Conservation (phyloP, 352 stramenopile species). For the Globisporangium apiculatum region DNA sequence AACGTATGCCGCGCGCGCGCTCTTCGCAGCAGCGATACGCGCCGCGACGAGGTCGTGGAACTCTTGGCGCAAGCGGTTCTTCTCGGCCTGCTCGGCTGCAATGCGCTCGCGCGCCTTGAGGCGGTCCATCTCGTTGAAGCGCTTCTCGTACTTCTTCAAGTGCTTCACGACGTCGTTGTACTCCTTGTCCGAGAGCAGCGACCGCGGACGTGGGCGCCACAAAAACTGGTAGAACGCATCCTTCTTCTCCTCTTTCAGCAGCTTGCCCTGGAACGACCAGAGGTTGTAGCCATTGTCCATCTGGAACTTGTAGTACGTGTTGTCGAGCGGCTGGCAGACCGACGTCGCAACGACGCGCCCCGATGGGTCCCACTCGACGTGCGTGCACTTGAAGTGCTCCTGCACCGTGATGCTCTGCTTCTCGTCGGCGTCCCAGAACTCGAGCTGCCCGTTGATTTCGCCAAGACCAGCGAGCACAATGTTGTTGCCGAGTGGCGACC, state of each 20-base stretch:
- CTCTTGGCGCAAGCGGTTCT: constrained; percentile 57
- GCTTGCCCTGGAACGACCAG: constrained; percentile 97
- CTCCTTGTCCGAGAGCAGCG: constrained; percentile 89
- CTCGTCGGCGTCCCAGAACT: constrained; percentile 98
- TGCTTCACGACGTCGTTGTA: constrained; percentile 95
- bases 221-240: constrained; percentile 96
- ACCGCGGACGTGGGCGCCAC: constrained; percentile 90
- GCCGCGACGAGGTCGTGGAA: constrained; percentile 64
- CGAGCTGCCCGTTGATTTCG: constrained; percentile 93
- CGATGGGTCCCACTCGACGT: constrained; percentile 97
- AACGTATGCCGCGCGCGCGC: constrained; percentile 53
- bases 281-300: constrained; percentile 99
- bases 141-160: constrained; percentile 95
- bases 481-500: constrained; percentile 91
- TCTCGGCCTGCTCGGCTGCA: constrained; percentile 55
- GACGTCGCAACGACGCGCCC: constrained; percentile 93
- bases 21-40: constrained; percentile 21
- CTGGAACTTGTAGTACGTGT: constrained; percentile 95
- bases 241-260: constrained; percentile 93
- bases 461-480: constrained; percentile 94
- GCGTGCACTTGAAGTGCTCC: constrained; percentile 98
- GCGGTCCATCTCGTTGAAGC: constrained; percentile 84
- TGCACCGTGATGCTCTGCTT: constrained; percentile 92
- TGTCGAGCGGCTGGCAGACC: constrained; percentile 94
- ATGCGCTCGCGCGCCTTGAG: constrained; percentile 76